Base-by-base conservation (phyloP, 257 asterid species). In the Solanum chilense region DNA sequence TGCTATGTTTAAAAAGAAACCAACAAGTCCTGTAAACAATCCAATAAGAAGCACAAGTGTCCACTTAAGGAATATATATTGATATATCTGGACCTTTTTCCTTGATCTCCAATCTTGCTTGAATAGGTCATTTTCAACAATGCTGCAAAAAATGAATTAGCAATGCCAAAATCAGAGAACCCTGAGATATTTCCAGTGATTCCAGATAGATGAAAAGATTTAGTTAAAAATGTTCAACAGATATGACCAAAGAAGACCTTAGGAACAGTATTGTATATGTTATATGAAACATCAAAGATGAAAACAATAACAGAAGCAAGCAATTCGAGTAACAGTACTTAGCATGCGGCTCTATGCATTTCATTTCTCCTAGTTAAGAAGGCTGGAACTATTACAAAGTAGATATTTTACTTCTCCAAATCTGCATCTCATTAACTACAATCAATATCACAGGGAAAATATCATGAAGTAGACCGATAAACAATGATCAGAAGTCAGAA, bases 91-190 rank as follows among this genome's bases (percentile, higher is more conserved):
- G 41, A 89, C 89, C 90, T 85, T 93, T 88, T 93, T 95, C 92
- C 99, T 91, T 69, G 98, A 92, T 88, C 99, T 94, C 99, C 99
- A 97, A 86, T 97, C 98, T 92, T 97, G 96, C 93, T 94, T 97
- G 88, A 97, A 93, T 49, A 97, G 94, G 78, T 97, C 98, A 60
- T 97, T 97, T 91, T 97, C 99, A 62, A 93, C 47, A 88, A 95
- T 92, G 95, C 99, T 97, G 96, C 93, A 90, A 89, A 75, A 13
- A 52, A n/a, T 56, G 85, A 87, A 71, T 39, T 56, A 47, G 29
- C 75, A 69, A 49, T 25, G 74, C 81, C 76, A 52, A 87, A 56
- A 90, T 85, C 86, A 44, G 66, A 62, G 39, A 33, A 35, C 66
- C 37, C 41, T 12, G n/a, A 76, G 56, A 41, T 76, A 76, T 41